Evolutionary conservation across 352 stramenopile species (phyloP).

Genomic region (Phytophthora kernoviae): DNA sequence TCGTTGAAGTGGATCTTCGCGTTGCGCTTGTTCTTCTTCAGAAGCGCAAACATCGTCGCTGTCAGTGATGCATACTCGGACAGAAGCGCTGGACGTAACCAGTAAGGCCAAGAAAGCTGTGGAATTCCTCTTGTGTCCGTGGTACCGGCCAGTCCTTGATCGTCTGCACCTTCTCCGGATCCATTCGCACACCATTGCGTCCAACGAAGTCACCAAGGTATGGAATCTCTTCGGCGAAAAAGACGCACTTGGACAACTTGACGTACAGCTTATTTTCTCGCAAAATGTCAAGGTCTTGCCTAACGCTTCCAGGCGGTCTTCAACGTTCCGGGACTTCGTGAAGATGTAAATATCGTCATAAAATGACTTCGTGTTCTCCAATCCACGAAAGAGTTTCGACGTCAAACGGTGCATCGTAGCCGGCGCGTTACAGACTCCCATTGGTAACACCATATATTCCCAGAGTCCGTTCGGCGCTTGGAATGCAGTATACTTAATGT

Average conservation of each 20-base stretch:
- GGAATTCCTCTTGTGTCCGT: conserved; percentile 7
- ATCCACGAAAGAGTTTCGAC: neutral
- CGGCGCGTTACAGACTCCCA: neutral
- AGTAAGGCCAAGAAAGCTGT: conserved; percentile 1
- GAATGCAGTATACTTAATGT: neutral
- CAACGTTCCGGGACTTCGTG: neutral
- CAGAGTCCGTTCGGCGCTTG: conserved; percentile 1
- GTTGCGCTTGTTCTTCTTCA: conserved; percentile 8
- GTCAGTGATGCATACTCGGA: neutral
- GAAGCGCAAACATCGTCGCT: neutral
- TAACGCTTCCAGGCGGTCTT: neutral
- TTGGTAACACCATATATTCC: neutral
- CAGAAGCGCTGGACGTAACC: conserved; percentile 6
- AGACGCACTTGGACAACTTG: conserved; percentile 20
- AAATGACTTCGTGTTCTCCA: neutral
- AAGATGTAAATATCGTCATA: conserved; percentile 6
- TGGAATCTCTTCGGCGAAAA: conserved; percentile 6
- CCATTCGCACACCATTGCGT: conserved; percentile 10
- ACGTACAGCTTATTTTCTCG: conserved; percentile 4
- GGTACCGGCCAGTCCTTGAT: conserved; percentile 10
- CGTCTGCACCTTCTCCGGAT: conserved; percentile 9
- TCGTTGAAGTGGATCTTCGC: neutral
- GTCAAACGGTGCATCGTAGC: neutral
- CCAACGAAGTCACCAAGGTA: conserved; percentile 20
- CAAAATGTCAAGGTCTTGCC: neutral